Evolutionary conservation across 1,284 basidiomycete genomes (phyloP).

Genomic region (Tilletia caries): DNA sequence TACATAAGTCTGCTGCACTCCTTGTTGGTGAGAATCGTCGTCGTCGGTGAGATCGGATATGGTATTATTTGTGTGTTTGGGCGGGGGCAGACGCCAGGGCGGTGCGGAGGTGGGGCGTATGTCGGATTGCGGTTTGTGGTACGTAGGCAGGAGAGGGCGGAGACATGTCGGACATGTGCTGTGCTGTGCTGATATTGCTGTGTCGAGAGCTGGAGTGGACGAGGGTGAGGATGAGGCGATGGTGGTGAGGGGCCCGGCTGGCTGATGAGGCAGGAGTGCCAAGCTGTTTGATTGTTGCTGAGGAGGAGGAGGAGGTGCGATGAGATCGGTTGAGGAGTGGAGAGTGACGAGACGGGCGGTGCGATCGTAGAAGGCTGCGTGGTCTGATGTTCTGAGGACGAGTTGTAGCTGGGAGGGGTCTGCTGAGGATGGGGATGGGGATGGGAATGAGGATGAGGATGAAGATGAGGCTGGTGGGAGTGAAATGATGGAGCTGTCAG

Average conservation of each 20-base stretch:
- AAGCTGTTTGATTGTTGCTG: not conserved
- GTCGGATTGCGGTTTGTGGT: too few species aligned
- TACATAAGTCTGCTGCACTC: conserved; percentile 16
- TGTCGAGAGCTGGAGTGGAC: not conserved
- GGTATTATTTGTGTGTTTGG: too few species aligned
- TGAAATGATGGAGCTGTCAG: too few species aligned
- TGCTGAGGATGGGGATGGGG: too few species aligned
- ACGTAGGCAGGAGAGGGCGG: conserved; percentile 16
- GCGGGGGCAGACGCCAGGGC: too few species aligned
- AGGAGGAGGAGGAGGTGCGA: not conserved
- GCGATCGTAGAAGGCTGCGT: conserved; percentile 40
- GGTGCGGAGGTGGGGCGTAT: too few species aligned
- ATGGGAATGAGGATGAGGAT: too few species aligned
- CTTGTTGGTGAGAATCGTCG: conserved; percentile 18
- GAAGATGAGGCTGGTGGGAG: too few species aligned
- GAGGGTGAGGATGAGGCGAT: not conserved
- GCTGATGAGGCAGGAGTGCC: conserved; percentile 7
- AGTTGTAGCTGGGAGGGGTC: conserved; percentile 29
- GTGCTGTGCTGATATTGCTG: too few species aligned
- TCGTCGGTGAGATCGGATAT: too few species aligned
- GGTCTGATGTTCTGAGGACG: conserved; percentile 35
- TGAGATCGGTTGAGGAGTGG: conserved; percentile 17
- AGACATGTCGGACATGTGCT: conserved; percentile 28
- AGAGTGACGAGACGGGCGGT: conserved; percentile 30
- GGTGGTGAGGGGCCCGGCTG: not conserved